phyloP scores from a whole-genome alignment of 164 flowering plant genomes.

The Magnolia changhungtana region DNA sequence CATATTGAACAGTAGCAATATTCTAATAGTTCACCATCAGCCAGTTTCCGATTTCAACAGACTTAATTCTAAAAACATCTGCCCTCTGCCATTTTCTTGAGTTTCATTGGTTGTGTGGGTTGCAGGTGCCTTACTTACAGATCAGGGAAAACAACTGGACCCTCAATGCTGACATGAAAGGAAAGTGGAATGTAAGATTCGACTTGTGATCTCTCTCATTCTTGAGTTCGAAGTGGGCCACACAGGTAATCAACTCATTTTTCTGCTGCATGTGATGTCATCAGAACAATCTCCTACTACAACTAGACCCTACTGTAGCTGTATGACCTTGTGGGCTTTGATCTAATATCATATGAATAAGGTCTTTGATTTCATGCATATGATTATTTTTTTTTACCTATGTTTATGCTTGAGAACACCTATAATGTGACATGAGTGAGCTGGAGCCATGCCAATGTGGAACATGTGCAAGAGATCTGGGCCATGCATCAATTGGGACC shows the following conservation, averaged over 20 bases:
- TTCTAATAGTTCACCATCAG: neutral
- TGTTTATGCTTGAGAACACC: no score
- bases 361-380: no score
- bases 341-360: no score
- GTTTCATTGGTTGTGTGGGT: neutral
- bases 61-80: no score
- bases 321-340: no score
- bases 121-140: conserved; percentile 84
- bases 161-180: conserved; percentile 61
- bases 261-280: neutral
- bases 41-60: neutral
- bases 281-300: neutral
- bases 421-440: no score
- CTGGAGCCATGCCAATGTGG: no score
- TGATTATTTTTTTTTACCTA: no score
- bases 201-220: conserved; percentile 43
- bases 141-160: conserved; percentile 94
- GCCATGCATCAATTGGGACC: no score
- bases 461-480: no score
- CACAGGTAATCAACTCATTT: neutral
- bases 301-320: neutral
- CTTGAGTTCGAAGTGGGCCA: neutral
- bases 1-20: neutral
- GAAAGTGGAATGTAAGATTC: conserved; percentile 84
- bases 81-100: neutral